Evolutionary conservation across 139 green algal species (phyloP), one percentile per base, ranked within the genome.

Genomic region (Micractinium conductrix): DNA sequence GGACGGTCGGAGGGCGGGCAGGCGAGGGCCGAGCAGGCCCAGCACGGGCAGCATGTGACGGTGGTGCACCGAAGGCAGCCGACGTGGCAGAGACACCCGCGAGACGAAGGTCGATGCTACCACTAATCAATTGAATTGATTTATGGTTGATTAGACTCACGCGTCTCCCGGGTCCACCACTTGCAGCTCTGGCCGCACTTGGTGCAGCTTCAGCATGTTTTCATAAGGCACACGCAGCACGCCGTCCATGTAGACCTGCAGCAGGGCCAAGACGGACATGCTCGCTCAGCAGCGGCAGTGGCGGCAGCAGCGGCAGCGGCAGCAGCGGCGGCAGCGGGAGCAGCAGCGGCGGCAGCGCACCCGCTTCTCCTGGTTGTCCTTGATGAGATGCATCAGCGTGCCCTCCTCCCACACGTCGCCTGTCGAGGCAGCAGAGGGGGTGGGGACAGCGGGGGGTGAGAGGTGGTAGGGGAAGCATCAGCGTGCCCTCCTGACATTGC

Each of bases 391-490:
- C 90, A 96, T 91, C n/a, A 96, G 85, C 22, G 84, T 85, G 38
- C 91, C 90, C 60, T 94, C 87, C 84, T 93, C 85, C 89, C 89
- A 96, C 33, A 96, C 81, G 78, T 96, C 93, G 12, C 93, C 93
- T n/a, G n/a, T n/a, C n/a, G n/a, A n/a, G n/a, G n/a, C n/a, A n/a
- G n/a, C n/a, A n/a, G n/a, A n/a, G n/a, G n/a, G n/a, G n/a, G n/a
- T n/a, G n/a, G n/a, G n/a, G n/a, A n/a, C n/a, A n/a, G n/a, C n/a
- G n/a, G n/a, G n/a, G n/a, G n/a, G n/a, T n/a, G n/a, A n/a, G n/a
- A n/a, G n/a, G n/a, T n/a, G n/a, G n/a, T n/a, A n/a, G n/a, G n/a
- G n/a, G n/a, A n/a, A n/a, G n/a, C n/a, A n/a, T n/a, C n/a, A n/a
- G n/a, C n/a, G n/a, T n/a, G n/a, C n/a, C n/a, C n/a, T n/a, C n/a